A percentile compares a stretch with the other conserved stretches of the same genome.
These are phyloP conservation scores for Podosphaera leucotricha DNA, from an alignment of 2,329 filamentous ascomycete species.

Conservation along the genomic window DNA sequence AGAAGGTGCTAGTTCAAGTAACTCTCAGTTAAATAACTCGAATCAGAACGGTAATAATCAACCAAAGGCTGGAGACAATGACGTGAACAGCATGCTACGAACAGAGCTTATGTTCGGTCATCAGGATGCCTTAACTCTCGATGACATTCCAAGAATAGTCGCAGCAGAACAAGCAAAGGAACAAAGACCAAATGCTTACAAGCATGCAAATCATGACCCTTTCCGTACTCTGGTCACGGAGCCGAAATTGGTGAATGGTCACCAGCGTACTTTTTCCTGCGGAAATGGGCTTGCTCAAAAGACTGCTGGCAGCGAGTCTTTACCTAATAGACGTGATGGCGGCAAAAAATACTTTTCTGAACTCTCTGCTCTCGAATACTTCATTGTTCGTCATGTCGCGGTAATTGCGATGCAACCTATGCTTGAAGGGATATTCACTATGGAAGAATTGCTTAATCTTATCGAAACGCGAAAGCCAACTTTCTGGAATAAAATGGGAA, in stretches of 20 bases:
- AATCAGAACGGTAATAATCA: constrained; percentile 33
- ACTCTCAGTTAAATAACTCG: constrained; percentile 34
- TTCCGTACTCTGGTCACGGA: constrained; percentile 33
- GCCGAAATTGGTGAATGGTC: constrained; percentile 42
- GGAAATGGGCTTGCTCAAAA: constrained; percentile 25
- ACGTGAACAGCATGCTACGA: constrained; percentile 41
- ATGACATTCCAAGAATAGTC: constrained; percentile 90
- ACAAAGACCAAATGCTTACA: constrained; percentile 60
- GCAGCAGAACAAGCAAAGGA: constrained; percentile 88
- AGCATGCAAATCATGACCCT: constrained; percentile 46
- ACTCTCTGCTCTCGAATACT: constrained; percentile 83
- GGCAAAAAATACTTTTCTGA: constrained; percentile 84
- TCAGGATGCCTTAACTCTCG: constrained; percentile 75
- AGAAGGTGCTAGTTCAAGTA: constrained; percentile 44
- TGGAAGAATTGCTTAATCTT: constrained; percentile 76
- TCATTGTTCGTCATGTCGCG: constrained; percentile 86
- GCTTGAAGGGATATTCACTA: constrained; percentile 70
- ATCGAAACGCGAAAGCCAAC: constrained; percentile 86
- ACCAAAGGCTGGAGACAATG: constrained; percentile 61
- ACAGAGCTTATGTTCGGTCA: constrained; percentile 72
- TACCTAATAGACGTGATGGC: constrained; percentile 20
- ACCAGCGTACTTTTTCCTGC: constrained; percentile 43
- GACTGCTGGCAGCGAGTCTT: constrained; percentile 25
- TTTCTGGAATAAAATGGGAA: constrained; percentile 96
- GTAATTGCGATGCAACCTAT: constrained; percentile 88